Conservation (phyloP, 345 rosid genomes). For the Rhodamnia argentea region DNA sequence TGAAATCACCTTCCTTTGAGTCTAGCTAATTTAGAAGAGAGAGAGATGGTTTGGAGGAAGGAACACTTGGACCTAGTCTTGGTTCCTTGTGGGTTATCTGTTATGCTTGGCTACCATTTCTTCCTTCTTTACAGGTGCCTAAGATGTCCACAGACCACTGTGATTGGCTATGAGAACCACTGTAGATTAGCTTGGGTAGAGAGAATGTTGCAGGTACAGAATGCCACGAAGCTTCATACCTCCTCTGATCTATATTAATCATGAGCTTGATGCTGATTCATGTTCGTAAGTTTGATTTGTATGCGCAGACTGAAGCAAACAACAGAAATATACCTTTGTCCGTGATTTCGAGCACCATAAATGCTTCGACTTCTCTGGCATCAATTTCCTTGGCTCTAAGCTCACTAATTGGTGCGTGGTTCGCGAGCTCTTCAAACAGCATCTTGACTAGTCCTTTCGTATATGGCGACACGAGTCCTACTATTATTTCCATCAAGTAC, state of each 20-base stretch:
- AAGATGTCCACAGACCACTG: constrained; percentile 7
- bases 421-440: constrained; percentile 1
- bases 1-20: neutral
- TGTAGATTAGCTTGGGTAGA: constrained; percentile 24
- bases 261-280: neutral
- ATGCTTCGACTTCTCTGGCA: constrained; percentile 20
- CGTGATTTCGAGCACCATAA: constrained; percentile 11
- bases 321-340: constrained; percentile 10
- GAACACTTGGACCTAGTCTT: constrained; percentile 4
- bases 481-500: constrained; percentile 10
- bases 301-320: constrained; percentile 10
- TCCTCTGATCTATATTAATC: neutral
- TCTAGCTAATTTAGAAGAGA: neutral
- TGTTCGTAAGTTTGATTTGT: neutral
- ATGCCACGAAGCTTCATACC: neutral
- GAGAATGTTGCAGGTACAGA: constrained; percentile 23
- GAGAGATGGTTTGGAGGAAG: constrained; percentile 1
- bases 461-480: constrained; percentile 13
- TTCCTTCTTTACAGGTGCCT: constrained; percentile 12
- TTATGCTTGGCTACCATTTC: constrained; percentile 19
- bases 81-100: constrained; percentile 15
- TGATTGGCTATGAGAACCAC: constrained; percentile 31
- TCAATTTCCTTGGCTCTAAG: constrained; percentile 13
- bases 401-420: constrained; percentile 23
- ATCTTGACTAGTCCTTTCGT: constrained; percentile 6